Conservation (phyloP, 768 basidiomycete genomes). For the Gloeostereum incarnatum region DNA sequence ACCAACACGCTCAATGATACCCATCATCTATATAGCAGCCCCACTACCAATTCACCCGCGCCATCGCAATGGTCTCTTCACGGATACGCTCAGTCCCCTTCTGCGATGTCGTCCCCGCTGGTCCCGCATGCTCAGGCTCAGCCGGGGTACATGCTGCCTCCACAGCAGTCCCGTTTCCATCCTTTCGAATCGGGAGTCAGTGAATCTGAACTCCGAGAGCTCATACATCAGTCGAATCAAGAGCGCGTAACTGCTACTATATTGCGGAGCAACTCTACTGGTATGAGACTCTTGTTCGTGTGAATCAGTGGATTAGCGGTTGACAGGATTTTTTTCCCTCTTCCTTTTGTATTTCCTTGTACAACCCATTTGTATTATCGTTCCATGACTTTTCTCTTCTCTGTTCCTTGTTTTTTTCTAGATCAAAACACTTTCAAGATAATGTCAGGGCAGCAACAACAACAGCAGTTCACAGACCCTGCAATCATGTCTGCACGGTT, state of each 20-base stretch:
- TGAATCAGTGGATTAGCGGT: conserved; percentile 20
- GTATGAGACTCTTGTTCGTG: conserved; percentile 39
- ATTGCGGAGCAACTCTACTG: conserved; percentile 24
- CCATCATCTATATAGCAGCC: conserved; percentile 13
- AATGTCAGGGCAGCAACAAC: conserved; percentile 15
- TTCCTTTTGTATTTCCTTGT: conserved; percentile 16
- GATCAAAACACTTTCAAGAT: conserved; percentile 26
- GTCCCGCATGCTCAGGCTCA: conserved; percentile 36
- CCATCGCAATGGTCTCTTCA: conserved; percentile 37
- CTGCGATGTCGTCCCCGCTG: conserved; percentile 34
- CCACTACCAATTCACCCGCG: conserved; percentile 19
- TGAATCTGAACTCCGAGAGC: conserved; percentile 70
- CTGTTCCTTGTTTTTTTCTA: conserved; percentile 23
- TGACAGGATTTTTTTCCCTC: conserved; percentile 18
- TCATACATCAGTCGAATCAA: conserved; percentile 65
- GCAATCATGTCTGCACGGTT: conserved; percentile 76
- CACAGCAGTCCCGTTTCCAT: conserved; percentile 39
- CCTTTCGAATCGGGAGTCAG: conserved; percentile 49
- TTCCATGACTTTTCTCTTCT: conserved; percentile 12
- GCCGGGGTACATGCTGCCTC: conserved; percentile 16
- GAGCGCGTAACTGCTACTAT: conserved; percentile 34
- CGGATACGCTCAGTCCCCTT: conserved; percentile 29
- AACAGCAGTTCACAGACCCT: conserved; percentile 58
- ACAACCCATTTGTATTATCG: conserved; percentile 15
- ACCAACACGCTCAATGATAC: conserved; percentile 38